phyloP scores from a whole-genome alignment of 2,329 filamentous ascomycete genomes.

The Ceratocystis papillata region DNA sequence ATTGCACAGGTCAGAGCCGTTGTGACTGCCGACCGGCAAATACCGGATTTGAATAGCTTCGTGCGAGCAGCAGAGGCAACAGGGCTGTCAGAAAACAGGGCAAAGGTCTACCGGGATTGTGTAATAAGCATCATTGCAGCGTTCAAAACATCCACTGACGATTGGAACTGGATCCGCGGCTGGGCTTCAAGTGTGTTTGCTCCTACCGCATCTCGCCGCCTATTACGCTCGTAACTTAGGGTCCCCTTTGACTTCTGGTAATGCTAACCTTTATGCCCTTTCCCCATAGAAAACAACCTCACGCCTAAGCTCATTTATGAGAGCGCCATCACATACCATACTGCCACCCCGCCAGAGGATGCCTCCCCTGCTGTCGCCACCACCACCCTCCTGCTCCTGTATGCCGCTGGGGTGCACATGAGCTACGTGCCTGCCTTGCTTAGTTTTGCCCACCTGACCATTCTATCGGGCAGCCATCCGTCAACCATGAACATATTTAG shows the following conservation, averaged over 20 bases:
- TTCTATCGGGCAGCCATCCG: conserved; percentile 30
- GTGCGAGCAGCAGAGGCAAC: conserved; percentile 2
- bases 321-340: conserved; percentile 16
- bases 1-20: conserved; percentile 11
- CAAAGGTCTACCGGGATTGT: conserved; percentile 18
- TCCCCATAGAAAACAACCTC: not conserved
- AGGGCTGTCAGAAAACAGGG: conserved; percentile 12
- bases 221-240: not conserved
- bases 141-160: conserved; percentile 10
- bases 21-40: not conserved
- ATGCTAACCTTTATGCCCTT: not conserved
- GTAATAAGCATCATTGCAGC: conserved; percentile 13
- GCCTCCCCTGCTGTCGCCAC: conserved; percentile 25
- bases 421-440: conserved; percentile 14
- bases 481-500: conserved; percentile 16
- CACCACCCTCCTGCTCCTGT: conserved; percentile 29
- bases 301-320: conserved; percentile 12
- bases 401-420: conserved; percentile 30
- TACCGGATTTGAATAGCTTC: conserved; percentile 19
- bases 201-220: not conserved
- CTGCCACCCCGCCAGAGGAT: not conserved
- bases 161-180: conserved; percentile 18
- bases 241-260: not conserved
- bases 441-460: conserved; percentile 12
- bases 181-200: conserved; percentile 17